Base-by-base conservation (phyloP, 441 rosid species). In the Jatropha podagrica region DNA sequence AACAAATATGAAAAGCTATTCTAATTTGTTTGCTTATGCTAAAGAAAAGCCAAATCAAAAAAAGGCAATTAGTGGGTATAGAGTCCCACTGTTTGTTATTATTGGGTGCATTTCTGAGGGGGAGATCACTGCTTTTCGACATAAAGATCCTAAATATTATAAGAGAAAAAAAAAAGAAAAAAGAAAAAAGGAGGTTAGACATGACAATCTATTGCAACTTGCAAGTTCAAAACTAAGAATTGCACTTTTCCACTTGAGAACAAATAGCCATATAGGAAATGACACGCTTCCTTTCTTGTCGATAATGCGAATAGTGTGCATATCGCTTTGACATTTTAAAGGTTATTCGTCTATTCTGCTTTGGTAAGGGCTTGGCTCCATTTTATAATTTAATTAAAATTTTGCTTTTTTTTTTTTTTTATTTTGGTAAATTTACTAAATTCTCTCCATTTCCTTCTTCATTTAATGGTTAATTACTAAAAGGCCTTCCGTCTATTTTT, bases 31-130 rank as follows among this genome's bases (percentile, higher is more conserved):
- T 71, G 76, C 56, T 74, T 62, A 63, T 67, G 52, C 20, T 56
- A 81, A 80, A 79, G 76, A 15, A 65, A 62, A 73, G 67, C 20
- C 1, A 40, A 76, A 68, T 23, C 23, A 60, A 48, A 32, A 32
- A 32, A 73, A 74, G 37, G 71, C 46, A n/a, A 66, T 23, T 41
- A 76, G 87, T 82, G 83, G 85, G 75, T 51, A 15, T 51, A 15
- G 78, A 15, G 78, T 74, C 77, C 51, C 75, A 82, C 72, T 77
- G 77, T 52, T 52, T 52, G 46, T 71, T 70, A 65, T 62, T 52
- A 56, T 76, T 79, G 78, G 84, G 88, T 87, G 90, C 84, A 77
- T 77, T 77, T 80, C 81, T 69, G 81, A 82, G 76, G 61, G 68
- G 82, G 85, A 81, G 71, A 55, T 82, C 83, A 71, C 83, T 82